These are phyloP conservation scores for Emergomyces orientalis DNA, from an alignment of 2,329 filamentous ascomycete genomes.

Conservation along the genomic window DNA sequence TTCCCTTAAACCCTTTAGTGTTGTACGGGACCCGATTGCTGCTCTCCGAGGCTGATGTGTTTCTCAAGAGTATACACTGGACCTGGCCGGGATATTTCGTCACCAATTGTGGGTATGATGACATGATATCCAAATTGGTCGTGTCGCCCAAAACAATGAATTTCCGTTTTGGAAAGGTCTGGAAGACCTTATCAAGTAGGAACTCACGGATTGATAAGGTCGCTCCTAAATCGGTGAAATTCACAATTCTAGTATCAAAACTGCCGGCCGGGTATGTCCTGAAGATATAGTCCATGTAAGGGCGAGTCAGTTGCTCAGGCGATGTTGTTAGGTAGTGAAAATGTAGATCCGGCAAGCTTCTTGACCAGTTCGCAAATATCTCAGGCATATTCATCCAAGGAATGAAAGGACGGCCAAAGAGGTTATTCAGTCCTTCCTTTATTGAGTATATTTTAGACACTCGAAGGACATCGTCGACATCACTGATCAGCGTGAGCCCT, in stretches of 20 bases:
- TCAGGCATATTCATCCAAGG: conserved; percentile 73
- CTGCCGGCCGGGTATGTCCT: conserved; percentile 66
- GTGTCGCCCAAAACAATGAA: conserved; percentile 71
- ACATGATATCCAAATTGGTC: conserved; percentile 67
- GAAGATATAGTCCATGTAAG: conserved; percentile 71
- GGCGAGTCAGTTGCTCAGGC: conserved; percentile 65
- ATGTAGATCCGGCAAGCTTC: conserved; percentile 57
- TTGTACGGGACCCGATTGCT: conserved; percentile 65
- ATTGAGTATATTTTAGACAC: conserved; percentile 72
- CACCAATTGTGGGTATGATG: conserved; percentile 48
- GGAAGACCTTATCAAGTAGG: conserved; percentile 61
- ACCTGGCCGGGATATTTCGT: conserved; percentile 61
- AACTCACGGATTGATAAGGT: conserved; percentile 62
- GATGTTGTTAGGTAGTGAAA: conserved; percentile 79
- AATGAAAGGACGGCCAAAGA: conserved; percentile 61
- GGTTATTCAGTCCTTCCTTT: conserved; percentile 64
- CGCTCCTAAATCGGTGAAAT: conserved; percentile 66
- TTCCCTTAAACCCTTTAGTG: conserved; percentile 58
- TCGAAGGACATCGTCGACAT: conserved; percentile 74
- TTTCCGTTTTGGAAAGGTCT: conserved; percentile 64
- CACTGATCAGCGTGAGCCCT: conserved; percentile 63
- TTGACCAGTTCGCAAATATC: conserved; percentile 66
- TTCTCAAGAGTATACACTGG: conserved; percentile 67
- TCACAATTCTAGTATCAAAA: conserved; percentile 68
- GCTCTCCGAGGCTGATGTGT: conserved; percentile 60